Conservation (phyloP, 345 rosid species). For the Salix suchowensis region DNA sequence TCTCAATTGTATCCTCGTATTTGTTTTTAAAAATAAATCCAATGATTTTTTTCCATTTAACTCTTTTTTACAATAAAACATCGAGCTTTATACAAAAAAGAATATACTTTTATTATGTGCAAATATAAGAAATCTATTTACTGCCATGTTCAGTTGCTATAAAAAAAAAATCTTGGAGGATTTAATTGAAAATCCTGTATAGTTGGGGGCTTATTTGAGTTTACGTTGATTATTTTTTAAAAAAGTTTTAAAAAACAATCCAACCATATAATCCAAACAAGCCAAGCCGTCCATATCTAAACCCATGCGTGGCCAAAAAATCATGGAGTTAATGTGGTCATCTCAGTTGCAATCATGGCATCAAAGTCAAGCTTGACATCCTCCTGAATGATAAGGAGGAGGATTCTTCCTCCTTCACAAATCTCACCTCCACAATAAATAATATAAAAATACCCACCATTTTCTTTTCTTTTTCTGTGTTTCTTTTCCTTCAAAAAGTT, state of each 20-base stretch:
- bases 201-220: not conserved
- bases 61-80: no score
- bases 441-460: not conserved
- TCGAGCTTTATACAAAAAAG: no score
- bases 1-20: no score
- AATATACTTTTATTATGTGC: no score
- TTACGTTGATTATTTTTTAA: not conserved
- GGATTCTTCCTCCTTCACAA: not conserved
- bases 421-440: not conserved
- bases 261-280: not conserved
- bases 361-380: conserved; percentile 6
- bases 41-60: no score
- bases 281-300: not conserved
- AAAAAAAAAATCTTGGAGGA: not conserved
- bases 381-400: not conserved
- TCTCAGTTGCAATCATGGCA: not conserved
- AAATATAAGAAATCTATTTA: no score
- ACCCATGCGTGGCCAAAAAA: not conserved
- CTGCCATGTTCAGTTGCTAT: not conserved
- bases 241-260: no score
- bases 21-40: no score
- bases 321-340: not conserved
- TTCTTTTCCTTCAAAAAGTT: no score
- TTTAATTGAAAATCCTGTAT: not conserved
- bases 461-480: not conserved